These are phyloP conservation scores for Leishmania mexicana DNA, from an alignment of 208 protist genomes.

Conservation along the genomic window DNA sequence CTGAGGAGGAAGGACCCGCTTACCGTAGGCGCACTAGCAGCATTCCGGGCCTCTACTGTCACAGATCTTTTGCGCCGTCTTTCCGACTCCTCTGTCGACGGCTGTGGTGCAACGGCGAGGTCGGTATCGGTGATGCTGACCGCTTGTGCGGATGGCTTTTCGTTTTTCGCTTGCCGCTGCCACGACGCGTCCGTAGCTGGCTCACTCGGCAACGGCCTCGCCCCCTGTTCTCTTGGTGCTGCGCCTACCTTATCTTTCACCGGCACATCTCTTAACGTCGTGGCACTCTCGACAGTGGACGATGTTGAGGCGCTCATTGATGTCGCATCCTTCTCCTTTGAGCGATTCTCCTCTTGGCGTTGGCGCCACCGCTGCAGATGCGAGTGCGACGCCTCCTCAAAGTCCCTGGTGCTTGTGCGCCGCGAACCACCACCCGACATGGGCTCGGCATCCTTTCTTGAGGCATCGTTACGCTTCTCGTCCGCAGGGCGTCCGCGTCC, in stretches of 20 bases:
- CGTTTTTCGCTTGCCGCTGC: not conserved
- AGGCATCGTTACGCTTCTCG: not conserved
- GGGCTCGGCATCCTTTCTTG: not conserved
- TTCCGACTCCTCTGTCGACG: not conserved
- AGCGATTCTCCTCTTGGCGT: conserved; percentile 13
- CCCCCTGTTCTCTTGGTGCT: not conserved
- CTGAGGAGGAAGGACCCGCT: conserved; percentile 5
- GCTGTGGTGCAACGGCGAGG: not conserved
- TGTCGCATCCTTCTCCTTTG: not conserved
- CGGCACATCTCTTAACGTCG: not conserved
- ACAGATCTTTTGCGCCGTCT: not conserved
- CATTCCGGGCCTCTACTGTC: not conserved
- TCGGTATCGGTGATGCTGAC: not conserved
- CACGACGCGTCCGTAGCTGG: not conserved
- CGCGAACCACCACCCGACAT: not conserved
- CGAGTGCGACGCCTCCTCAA: conserved; percentile 13
- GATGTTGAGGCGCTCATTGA: not conserved
- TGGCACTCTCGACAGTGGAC: not conserved
- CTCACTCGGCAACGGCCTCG: not conserved
- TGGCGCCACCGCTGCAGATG: conserved; percentile 27
- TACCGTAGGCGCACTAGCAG: not conserved
- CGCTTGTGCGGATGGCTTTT: not conserved
- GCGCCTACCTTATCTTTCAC: not conserved
- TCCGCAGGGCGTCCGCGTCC: not conserved
- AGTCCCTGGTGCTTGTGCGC: not conserved